Conservation (phyloP, 768 basidiomycete species). For the Gymnopilus junonius region DNA sequence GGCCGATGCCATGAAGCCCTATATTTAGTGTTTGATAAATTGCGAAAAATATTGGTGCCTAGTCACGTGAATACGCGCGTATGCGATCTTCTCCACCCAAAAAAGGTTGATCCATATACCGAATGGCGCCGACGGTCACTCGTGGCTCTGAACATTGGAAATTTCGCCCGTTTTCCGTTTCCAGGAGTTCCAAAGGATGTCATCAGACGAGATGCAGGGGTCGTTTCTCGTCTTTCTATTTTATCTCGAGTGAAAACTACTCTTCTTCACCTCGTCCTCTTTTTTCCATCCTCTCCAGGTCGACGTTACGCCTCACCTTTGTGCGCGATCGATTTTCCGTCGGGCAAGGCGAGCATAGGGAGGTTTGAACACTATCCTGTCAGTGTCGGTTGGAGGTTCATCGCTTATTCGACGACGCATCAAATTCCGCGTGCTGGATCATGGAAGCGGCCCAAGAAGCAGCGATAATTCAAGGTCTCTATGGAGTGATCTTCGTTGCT, state of each 20-base stretch:
- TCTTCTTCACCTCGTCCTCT: background rate
- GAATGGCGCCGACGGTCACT: background rate
- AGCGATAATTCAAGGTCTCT: slow-evolving; percentile 2
- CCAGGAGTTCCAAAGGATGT: background rate
- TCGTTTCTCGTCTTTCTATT: background rate
- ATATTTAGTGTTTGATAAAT: background rate
- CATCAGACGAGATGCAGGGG: slow-evolving; percentile 1
- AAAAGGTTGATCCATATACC: background rate
- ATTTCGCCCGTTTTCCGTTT: background rate
- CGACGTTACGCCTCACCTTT: background rate
- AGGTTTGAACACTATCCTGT: background rate
- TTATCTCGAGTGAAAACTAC: background rate
- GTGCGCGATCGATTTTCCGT: background rate
- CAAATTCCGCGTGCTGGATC: background rate
- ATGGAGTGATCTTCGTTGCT: slow-evolving; percentile 3
- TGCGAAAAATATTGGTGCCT: background rate
- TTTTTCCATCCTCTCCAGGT: background rate
- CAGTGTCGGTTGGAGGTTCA: background rate
- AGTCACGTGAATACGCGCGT: background rate
- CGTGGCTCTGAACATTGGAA: background rate
- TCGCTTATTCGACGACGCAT: background rate
- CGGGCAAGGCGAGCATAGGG: background rate
- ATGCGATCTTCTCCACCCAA: background rate
- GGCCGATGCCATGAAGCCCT: background rate
- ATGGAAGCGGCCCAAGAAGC: background rate